A percentile compares a stretch with the other conserved stretches of the same genome.
These are phyloP conservation scores for Aspergillus funiculosus DNA, from an alignment of 495 filamentous ascomycete species.

Conservation along the genomic window DNA sequence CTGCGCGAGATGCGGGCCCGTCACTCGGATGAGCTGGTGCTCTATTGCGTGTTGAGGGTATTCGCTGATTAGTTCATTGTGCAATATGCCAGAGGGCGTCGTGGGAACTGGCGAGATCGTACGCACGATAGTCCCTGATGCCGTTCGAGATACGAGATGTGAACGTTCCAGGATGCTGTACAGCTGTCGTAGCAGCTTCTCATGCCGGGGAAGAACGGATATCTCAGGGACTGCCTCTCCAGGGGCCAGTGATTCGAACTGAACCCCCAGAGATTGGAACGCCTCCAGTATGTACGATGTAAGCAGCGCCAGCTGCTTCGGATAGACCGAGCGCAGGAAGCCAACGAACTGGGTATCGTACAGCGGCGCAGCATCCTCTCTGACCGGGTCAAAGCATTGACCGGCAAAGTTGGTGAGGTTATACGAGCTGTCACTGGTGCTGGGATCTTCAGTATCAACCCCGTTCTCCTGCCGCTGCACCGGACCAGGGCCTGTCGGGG, in stretches of 20 bases:
- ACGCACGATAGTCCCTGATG: not conserved
- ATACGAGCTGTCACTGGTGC: too few relatives aligned
- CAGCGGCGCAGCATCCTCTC: too few relatives aligned
- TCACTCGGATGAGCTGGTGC: constrained; percentile 22
- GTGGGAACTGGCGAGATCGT: not conserved
- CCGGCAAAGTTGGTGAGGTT: too few relatives aligned
- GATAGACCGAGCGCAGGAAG: not conserved
- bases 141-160: not conserved
- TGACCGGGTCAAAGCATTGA: too few relatives aligned
- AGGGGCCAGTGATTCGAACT: constrained; percentile 10
- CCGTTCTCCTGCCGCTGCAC: too few relatives aligned
- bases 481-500: too few relatives aligned
- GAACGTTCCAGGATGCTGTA: not conserved
- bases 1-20: constrained; percentile 20
- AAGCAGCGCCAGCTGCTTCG: constrained; percentile 21
- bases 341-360: not conserved
- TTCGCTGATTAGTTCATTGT: not conserved
- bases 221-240: not conserved
- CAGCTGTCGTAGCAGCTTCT: not conserved
- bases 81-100: not conserved
- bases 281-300: constrained; percentile 35
- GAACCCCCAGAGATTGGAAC: constrained; percentile 28
- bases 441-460: too few relatives aligned
- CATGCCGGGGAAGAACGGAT: not conserved
- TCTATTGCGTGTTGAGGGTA: constrained; percentile 25